Evolutionary conservation across 352 stramenopile genomes (phyloP), one percentile per base, ranked within the genome.

Genomic region (Pythium sukuiense): DNA sequence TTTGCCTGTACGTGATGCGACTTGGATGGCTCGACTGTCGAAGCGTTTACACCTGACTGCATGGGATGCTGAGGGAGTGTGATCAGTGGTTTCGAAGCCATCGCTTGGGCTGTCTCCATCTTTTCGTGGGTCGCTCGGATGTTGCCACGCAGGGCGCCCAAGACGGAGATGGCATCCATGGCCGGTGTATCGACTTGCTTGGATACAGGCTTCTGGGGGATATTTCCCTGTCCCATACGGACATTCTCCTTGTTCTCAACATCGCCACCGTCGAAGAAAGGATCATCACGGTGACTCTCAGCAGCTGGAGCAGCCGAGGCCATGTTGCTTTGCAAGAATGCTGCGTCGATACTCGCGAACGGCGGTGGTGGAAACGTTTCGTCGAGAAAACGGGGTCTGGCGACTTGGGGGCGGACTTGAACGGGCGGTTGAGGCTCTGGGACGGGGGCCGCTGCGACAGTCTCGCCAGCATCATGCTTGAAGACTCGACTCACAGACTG

Each of bases 361-460:
- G 61, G 53, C 11, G 61, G 61, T 30, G 54, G 2, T 52, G 12
- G 26, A 1, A 48, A 48, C 1, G 39, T 48, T 48, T 32, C 41
- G 48, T 59, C 20, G 7, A 39, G 46, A 52, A 59, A 54, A 32
- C 55, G 24, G 8, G n/a, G 26, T 24, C 26, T 27, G 37, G 12
- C 2, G 29, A 35, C 5, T 30, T n/a, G 24, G 6, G 50, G 58
- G 7, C 14, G 26, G 8, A 39, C 39, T 60, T 53, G 37, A 66
- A 46, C 37, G 14, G n/a, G 4, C 45, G n/a, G 26, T 26, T 11
- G 8, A 13, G n/a, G 2, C 1, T 58, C 35, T 63, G 62, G 45
- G 62, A 63, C 55, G 24, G 24, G 62, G 9, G 18, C 45, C 24
- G 43, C 39, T 68, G 60, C 16, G 60, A 67, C 60, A 33, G 29